phyloP scores from a whole-genome alignment of 176 grass and related monocot species.

The Paspalum vaginatum region DNA sequence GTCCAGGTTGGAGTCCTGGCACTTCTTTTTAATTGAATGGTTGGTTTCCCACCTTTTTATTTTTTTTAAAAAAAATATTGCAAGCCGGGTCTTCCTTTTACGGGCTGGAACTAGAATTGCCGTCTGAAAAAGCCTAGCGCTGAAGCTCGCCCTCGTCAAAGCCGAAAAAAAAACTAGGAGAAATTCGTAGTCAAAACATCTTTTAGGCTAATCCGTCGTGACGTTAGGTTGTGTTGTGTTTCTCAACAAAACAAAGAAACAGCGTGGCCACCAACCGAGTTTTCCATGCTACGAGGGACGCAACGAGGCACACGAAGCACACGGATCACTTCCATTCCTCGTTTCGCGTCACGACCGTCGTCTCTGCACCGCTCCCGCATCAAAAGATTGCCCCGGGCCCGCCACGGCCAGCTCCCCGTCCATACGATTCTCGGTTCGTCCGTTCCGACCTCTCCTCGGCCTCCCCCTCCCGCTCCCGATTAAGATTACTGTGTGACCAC shows the following conservation, averaged over 20 bases:
- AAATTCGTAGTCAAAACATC: neutral
- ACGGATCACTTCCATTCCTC: neutral
- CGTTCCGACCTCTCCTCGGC: neutral
- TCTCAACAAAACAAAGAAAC: neutral
- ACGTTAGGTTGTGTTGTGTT: too few species aligned
- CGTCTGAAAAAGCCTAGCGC: too few species aligned
- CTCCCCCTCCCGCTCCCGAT: neutral
- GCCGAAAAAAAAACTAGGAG: too few species aligned
- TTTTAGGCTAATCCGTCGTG: neutral
- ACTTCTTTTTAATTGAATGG: too few species aligned
- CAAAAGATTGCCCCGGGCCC: conserved; percentile 26
- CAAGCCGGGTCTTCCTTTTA: too few species aligned
- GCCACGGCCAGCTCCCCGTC: conserved; percentile 3
- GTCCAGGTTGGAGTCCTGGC: too few species aligned
- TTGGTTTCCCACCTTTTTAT: too few species aligned
- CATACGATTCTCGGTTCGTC: neutral
- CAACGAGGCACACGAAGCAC: neutral
- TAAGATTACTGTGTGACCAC: too few species aligned
- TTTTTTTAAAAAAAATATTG: too few species aligned
- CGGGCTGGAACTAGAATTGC: too few species aligned
- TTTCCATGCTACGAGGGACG: neutral
- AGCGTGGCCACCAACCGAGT: neutral
- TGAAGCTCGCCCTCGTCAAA: too few species aligned
- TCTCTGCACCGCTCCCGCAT: neutral
- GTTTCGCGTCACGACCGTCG: neutral